Conservation (phyloP, 148 eudicot genomes). For the Rhododendron kiyosumense region DNA sequence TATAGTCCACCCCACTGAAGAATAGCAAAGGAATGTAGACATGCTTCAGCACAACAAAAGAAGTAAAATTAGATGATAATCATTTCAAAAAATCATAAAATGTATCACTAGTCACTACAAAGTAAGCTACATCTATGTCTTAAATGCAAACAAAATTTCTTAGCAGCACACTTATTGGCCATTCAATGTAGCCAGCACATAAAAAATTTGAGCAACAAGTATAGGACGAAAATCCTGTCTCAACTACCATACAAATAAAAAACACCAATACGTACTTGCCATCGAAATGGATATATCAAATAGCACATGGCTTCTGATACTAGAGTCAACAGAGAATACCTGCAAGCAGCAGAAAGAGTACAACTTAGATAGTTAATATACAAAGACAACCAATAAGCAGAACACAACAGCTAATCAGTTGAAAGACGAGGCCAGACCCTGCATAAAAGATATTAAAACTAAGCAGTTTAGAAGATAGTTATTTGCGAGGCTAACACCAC, state of each 20-base stretch:
- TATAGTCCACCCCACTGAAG: conserved; percentile 99
- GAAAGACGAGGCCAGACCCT: background rate
- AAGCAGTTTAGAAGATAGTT: background rate
- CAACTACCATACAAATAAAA: background rate
- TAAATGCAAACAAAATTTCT: background rate
- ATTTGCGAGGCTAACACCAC: background rate
- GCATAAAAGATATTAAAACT: background rate
- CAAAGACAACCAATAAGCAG: background rate
- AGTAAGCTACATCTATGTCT: background rate
- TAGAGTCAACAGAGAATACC: conserved; percentile 92
- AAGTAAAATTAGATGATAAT: conserved; percentile 37
- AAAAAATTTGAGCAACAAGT: background rate
- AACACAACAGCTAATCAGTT: background rate
- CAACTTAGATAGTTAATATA: background rate
- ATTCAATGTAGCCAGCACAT: background rate
- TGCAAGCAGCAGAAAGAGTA: conserved; percentile 25
- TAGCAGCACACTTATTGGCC: background rate
- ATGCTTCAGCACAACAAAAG: conserved; percentile 74
- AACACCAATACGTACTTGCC: conserved; percentile 60
- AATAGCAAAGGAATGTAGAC: conserved; percentile 99
- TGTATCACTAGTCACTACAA: background rate
- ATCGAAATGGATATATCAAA: conserved; percentile 90
- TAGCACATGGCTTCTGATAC: conserved; percentile 96
- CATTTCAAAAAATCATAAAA: conserved; percentile 11
- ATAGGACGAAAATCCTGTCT: background rate